phyloP scores from a whole-genome alignment of 768 basidiomycete species.

The Xanthoconium purpureum region DNA sequence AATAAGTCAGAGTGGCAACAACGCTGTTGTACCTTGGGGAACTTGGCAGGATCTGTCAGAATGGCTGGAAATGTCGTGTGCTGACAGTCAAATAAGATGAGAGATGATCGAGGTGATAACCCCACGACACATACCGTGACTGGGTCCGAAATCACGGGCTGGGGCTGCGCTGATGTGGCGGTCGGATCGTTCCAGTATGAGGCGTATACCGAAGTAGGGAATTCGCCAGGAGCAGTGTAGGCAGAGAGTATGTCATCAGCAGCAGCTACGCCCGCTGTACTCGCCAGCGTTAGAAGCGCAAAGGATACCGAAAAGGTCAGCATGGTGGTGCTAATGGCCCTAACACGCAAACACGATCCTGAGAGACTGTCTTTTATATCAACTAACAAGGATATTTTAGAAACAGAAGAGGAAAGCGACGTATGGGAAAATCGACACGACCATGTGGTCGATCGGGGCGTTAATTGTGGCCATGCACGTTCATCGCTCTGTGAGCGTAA shows the following conservation, averaged over 20 bases:
- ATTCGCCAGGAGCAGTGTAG: conserved; percentile 58
- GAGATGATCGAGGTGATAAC: not conserved
- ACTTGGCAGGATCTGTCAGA: conserved; percentile 59
- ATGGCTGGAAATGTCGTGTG: conserved; percentile 52
- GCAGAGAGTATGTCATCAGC: conserved; percentile 29
- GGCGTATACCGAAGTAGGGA: conserved; percentile 58
- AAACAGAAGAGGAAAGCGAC: not conserved
- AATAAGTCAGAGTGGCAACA: not conserved
- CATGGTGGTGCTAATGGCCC: conserved; percentile 11
- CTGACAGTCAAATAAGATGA: conserved; percentile 29
- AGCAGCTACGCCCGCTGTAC: not conserved
- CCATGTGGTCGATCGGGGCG: not conserved
- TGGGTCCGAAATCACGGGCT: conserved; percentile 69
- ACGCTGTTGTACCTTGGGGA: conserved; percentile 41
- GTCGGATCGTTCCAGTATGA: conserved; percentile 70
- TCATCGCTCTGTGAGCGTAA: conserved; percentile 3
- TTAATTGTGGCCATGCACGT: conserved; percentile 7
- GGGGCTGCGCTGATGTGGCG: conserved; percentile 63
- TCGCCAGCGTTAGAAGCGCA: conserved; percentile 10
- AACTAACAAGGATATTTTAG: not conserved
- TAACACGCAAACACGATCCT: not conserved
- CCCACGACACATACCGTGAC: conserved; percentile 44
- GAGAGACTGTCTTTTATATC: conserved; percentile 4
- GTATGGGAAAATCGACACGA: not conserved
- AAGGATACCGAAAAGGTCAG: conserved; percentile 9